Evolutionary conservation across 768 basidiomycete species (phyloP), one percentile per base, ranked within the genome.

Genomic region (Suillus plorans): DNA sequence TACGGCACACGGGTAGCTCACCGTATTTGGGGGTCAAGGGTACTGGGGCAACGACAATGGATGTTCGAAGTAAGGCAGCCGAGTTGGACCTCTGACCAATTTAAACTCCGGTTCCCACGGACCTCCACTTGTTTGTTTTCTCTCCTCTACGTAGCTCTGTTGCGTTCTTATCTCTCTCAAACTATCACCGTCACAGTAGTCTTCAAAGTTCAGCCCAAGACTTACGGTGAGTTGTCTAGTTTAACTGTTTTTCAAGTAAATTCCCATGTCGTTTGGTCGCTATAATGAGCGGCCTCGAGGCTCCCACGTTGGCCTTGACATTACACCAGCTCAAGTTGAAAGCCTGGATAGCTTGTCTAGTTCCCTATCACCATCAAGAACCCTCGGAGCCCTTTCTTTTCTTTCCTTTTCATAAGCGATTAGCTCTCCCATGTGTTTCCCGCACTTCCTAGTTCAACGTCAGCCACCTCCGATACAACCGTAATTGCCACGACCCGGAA

Each of bases 41-140:
- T 8, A 63, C 28, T 37, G 22, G n/a, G 34, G 34, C 20, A 52
- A 47, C 20, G n/a, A 18, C 52, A 53, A 53, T 53, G 52, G 52
- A 28, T 8, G 49, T 31, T 50, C 49, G 49, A 22, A n/a, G n/a
- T 1, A n/a, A 22, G 36, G 62, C 49, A 58, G 39, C 39, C 41
- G 41, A 59, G 25, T 25, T 59, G 22, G 3, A 14, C 67, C 66
- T 68, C 67, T 75, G 66, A 71, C 71, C 37, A 60, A 71, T 74
- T 82, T 85, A 61, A 81, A 80, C 83, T 85, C 84, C 84, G 84
- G 16, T 71, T 77, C 75, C 63, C 75, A 77, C 84, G 84, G 42
- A 74, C 77, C 75, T 77, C 75, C 78, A 76, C 76, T 79, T 77
- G 78, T 76, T 77, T 77, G 78, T 77, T 74, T 76, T 80, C 80